A percentile compares a stretch with the other conserved stretches of the same genome.
These are phyloP conservation scores for Lanzia echinophila DNA, from an alignment of 2,329 filamentous ascomycete genomes.

Conservation along the genomic window DNA sequence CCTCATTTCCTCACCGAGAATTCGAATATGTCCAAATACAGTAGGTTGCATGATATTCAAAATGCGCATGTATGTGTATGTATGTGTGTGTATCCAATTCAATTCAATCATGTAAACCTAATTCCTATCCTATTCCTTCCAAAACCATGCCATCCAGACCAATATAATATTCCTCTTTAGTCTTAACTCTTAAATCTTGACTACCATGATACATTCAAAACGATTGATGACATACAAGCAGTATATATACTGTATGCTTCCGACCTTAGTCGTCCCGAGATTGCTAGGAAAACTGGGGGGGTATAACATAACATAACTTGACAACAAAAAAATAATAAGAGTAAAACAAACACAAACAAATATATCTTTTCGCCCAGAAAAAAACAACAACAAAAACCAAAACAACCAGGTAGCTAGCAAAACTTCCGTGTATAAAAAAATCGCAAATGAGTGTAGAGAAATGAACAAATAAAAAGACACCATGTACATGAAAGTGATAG, in stretches of 20 bases:
- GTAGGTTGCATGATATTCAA: no score
- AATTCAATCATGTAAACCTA: no score
- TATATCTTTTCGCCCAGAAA: not conserved
- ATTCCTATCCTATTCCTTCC: not conserved
- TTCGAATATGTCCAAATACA: no score
- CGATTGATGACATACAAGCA: not conserved
- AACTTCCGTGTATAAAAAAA: not conserved
- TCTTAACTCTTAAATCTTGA: not conserved
- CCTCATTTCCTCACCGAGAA: no score
- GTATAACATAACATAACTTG: not conserved
- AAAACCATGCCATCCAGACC: not conserved
- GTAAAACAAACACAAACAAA: not conserved
- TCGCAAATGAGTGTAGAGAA: constrained; percentile 3
- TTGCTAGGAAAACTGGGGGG: not conserved
- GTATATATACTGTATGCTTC: not conserved
- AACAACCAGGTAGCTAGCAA: not conserved
- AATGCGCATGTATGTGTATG: no score
- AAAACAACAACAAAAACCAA: not conserved
- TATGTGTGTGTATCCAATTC: no score
- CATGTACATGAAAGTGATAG: not conserved
- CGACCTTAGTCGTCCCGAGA: no score
- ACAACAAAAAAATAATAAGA: not conserved
- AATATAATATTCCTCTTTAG: not conserved
- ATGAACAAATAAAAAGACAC: not conserved
- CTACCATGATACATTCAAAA: not conserved